A percentile compares a stretch with the other conserved stretches of the same genome.
Evolutionary conservation across 2,329 filamentous ascomycete species (phyloP).

Genomic region (Allantophomopsis lycopodina): DNA sequence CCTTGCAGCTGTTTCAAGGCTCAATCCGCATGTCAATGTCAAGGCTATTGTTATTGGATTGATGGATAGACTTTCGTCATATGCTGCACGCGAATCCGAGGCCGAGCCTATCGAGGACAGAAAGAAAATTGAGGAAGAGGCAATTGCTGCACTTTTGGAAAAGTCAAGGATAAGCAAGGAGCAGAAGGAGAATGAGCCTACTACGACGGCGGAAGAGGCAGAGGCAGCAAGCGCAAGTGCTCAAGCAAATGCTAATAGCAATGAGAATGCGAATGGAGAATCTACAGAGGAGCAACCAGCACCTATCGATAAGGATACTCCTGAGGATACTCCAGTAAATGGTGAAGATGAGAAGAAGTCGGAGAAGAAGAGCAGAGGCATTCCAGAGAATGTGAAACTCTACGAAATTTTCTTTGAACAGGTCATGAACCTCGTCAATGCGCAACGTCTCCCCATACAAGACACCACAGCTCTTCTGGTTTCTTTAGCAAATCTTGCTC

Average conservation of each 20-base stretch:
- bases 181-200: conserved; percentile 9
- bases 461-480: conserved; percentile 89
- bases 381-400: conserved; percentile 69
- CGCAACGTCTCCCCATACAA: conserved; percentile 80
- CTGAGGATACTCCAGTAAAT: conserved; percentile 15
- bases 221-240: conserved; percentile 15
- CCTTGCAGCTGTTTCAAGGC: conserved; percentile 77
- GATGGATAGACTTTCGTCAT: conserved; percentile 91
- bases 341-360: conserved; percentile 22
- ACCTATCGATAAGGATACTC: conserved; percentile 25
- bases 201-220: conserved; percentile 11
- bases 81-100: conserved; percentile 79
- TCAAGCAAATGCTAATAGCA: conserved; percentile 18
- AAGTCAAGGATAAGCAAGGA: conserved; percentile 60
- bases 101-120: conserved; percentile 56
- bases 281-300: conserved; percentile 31
- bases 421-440: conserved; percentile 84
- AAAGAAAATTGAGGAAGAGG: conserved; percentile 72
- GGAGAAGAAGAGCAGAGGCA: conserved; percentile 26
- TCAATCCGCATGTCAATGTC: conserved; percentile 95
- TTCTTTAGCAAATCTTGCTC: conserved; percentile 83
- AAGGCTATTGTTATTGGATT: conserved; percentile 96
- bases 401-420: conserved; percentile 98
- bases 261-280: conserved; percentile 21
- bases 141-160: conserved; percentile 63